Evolutionary conservation across 2,329 filamentous ascomycete genomes (phyloP).

Genomic region (Fusarium foetens): DNA sequence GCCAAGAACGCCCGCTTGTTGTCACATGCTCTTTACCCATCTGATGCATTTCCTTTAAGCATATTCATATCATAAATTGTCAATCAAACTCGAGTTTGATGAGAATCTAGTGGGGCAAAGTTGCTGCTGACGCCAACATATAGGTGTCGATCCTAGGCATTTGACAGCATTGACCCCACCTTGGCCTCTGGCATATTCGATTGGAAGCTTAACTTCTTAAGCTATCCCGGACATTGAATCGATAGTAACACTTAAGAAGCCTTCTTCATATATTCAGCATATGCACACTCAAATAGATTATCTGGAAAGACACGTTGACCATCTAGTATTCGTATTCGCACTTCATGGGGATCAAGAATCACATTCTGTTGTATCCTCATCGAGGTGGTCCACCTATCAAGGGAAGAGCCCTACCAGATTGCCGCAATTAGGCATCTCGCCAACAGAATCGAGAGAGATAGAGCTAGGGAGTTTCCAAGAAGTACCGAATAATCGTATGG

Average conservation of each 20-base stretch:
- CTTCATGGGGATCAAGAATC: neutral
- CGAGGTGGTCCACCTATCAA: neutral
- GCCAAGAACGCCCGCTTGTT: conserved; percentile 20
- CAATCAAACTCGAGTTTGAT: neutral
- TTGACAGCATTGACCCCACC: neutral
- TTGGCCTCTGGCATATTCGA: neutral
- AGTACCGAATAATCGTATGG: conserved; percentile 45
- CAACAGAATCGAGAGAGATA: neutral
- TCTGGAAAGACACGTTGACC: neutral
- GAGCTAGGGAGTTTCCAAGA: conserved; percentile 26
- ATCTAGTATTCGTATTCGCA: conserved; percentile 36
- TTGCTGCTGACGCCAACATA: neutral
- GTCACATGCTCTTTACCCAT: conserved; percentile 7
- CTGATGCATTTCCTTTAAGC: neutral
- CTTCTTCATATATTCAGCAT: neutral
- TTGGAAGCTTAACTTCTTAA: too few relatives aligned
- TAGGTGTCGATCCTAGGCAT: neutral
- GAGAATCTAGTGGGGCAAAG: too few relatives aligned
- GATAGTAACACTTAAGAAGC: neutral
- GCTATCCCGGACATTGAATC: too few relatives aligned
- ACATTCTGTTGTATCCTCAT: neutral
- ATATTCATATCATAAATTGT: neutral
- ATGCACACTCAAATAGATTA: too few relatives aligned
- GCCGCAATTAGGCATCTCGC: conserved; percentile 1
- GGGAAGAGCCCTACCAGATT: conserved; percentile 8